Evolutionary conservation across 768 basidiomycete species (phyloP).

Genomic region (Leccinum imitatum): DNA sequence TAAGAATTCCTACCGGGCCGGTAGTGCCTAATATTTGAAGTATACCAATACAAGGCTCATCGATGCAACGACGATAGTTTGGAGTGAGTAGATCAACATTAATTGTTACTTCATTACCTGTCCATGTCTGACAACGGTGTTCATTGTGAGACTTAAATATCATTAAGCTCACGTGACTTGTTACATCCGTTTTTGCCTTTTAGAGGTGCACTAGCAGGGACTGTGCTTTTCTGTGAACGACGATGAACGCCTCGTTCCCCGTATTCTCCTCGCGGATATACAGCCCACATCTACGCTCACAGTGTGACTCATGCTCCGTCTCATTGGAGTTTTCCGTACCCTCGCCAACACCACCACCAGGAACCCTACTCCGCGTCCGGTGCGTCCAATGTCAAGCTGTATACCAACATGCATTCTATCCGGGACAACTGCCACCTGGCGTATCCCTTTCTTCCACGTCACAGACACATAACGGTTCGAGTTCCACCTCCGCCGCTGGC

Average conservation of each 20-base stretch:
- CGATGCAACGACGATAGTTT: neutral
- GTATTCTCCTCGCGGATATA: slow-evolving; percentile 63
- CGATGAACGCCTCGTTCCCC: slow-evolving; percentile 48
- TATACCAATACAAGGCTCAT: neutral
- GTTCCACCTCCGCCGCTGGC: slow-evolving; percentile 13
- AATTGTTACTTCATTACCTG: neutral
- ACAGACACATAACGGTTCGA: slow-evolving; percentile 22
- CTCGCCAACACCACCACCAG: slow-evolving; percentile 50
- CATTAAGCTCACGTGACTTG: neutral
- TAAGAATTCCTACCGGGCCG: too few species aligned
- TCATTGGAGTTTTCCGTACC: slow-evolving; percentile 72
- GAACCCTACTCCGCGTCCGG: slow-evolving; percentile 61
- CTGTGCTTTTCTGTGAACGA: slow-evolving; percentile 18
- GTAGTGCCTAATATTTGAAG: neutral
- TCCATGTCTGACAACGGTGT: too few species aligned
- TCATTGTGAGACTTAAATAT: too few species aligned
- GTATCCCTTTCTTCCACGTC: slow-evolving; percentile 12
- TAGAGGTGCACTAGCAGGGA: neutral
- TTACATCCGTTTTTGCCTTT: neutral
- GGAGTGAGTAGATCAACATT: too few species aligned
- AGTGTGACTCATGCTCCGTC: slow-evolving; percentile 55
- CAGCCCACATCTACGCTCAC: slow-evolving; percentile 64
- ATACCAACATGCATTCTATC: slow-evolving; percentile 66
- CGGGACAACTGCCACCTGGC: slow-evolving; percentile 50
- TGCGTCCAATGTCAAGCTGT: slow-evolving; percentile 68